Conservation (phyloP, 2,329 filamentous ascomycete species). For the Colletotrichum lupini region DNA sequence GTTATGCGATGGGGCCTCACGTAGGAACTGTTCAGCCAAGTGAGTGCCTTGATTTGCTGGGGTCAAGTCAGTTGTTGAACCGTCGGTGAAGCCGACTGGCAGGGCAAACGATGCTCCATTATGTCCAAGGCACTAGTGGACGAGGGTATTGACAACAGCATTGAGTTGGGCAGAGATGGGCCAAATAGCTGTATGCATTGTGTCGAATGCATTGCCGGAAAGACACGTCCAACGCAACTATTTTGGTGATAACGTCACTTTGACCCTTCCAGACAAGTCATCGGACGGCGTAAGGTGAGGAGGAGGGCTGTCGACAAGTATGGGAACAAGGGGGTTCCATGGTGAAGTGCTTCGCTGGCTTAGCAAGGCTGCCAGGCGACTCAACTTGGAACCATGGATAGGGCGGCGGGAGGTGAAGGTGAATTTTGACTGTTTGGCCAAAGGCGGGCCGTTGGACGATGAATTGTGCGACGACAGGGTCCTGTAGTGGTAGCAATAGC, state of each 20-base stretch:
- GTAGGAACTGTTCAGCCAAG: slow-evolving; percentile 11
- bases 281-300: slow-evolving; percentile 12
- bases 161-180: slow-evolving; percentile 19
- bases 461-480: neutral
- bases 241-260: slow-evolving; percentile 10
- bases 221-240: slow-evolving; percentile 5
- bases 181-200: neutral
- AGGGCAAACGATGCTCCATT: slow-evolving; percentile 21
- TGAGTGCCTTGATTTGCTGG: neutral
- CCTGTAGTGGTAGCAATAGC: neutral
- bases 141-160: slow-evolving; percentile 2
- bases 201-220: neutral
- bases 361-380: slow-evolving; percentile 22
- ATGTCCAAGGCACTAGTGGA: neutral
- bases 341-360: slow-evolving; percentile 17
- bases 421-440: neutral
- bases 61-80: slow-evolving; percentile 14
- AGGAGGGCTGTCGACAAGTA: slow-evolving; percentile 12
- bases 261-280: neutral
- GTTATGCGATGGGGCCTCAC: slow-evolving; percentile 8
- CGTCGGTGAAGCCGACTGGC: slow-evolving; percentile 22
- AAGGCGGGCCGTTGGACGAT: slow-evolving; percentile 19
- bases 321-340: slow-evolving; percentile 23
- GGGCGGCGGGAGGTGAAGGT: neutral
- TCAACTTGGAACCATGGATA: slow-evolving; percentile 8